A percentile compares a stretch with the other conserved stretches of the same genome.
phyloP scores from a whole-genome alignment of 2,329 filamentous ascomycete species.

The Incumbomyces lentus region DNA sequence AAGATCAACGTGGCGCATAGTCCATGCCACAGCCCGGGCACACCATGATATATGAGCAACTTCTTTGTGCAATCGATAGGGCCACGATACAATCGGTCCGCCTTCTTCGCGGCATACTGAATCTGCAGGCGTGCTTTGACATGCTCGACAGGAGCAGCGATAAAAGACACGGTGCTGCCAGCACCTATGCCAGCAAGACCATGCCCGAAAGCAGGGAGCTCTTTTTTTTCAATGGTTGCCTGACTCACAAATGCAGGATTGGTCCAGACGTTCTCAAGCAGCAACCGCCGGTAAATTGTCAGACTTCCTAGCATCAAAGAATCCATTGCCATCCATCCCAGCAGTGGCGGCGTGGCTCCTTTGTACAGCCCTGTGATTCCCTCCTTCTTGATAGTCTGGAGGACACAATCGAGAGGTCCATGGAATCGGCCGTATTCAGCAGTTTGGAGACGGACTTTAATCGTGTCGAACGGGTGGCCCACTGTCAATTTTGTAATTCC shows the following conservation, averaged over 20 bases:
- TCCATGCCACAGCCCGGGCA: slow-evolving; percentile 76
- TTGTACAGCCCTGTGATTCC: slow-evolving; percentile 84
- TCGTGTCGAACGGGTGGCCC: slow-evolving; percentile 67
- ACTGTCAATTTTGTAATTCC: slow-evolving; percentile 71
- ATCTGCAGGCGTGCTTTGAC: slow-evolving; percentile 89
- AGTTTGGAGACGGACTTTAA: slow-evolving; percentile 93
- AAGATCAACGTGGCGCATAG: slow-evolving; percentile 78
- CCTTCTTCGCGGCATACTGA: slow-evolving; percentile 75
- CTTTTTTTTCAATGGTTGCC: slow-evolving; percentile 14
- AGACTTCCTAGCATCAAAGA: slow-evolving; percentile 81
- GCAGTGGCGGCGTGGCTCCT: slow-evolving; percentile 78
- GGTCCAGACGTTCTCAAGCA: slow-evolving; percentile 69
- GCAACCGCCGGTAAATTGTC: slow-evolving; percentile 74
- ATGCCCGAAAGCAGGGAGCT: slow-evolving; percentile 67
- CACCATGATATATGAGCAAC: slow-evolving; percentile 52
- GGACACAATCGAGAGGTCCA: slow-evolving; percentile 75
- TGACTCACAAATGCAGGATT: slow-evolving; percentile 33
- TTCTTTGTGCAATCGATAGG: slow-evolving; percentile 74
- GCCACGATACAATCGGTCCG: slow-evolving; percentile 68
- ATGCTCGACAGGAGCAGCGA: slow-evolving; percentile 90
- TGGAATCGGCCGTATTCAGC: slow-evolving; percentile 65
- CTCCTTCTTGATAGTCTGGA: slow-evolving; percentile 77
- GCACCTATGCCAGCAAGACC: slow-evolving; percentile 79
- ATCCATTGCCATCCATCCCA: slow-evolving; percentile 99
- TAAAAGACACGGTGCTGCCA: slow-evolving; percentile 80